Evolutionary conservation across 169 alveolate genomes (phyloP), one percentile per base, ranked within the genome.

Genomic region (Cryptosporidium muris): DNA sequence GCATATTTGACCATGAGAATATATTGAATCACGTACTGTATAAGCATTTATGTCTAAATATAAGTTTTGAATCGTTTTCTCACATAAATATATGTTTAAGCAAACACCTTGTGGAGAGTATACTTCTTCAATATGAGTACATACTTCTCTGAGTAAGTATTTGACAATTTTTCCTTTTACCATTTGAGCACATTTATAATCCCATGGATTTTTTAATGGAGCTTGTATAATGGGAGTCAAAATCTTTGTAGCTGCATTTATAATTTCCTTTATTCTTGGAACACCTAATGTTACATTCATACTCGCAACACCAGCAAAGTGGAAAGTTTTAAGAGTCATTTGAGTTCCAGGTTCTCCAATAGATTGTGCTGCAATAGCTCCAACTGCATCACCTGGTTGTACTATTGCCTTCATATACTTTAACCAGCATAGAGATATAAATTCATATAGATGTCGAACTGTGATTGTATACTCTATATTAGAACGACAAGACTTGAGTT

Each of bases 251-350:
- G 99, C 95, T 16, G 99, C 99, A 88, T 97, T 96, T 48, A 98
- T 96, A 65, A 98, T 97, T 95, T 98, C 99, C 90, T 97, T 96
- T 56, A 98, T 97, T 65, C 99, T 90, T 38, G 99, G 99, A 40
- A 97, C 99, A 14, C 99, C 99, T 65, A 95, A 92, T 11, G 99
- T 96, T 12, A 98, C 98, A 89, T 97, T 97, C 99, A 98, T 97
- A 56, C 97, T 92, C 48, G 98, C 98, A 52, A 96, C 98, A 25
- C 99, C 97, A 4, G 99, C 99, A 88, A 97, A 97, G 90, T 98
- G 99, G 91, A 98, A 98, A 52, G 99, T 97, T 93, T 98, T 98
- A 68, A 98, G 89, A n/a, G 99, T 97, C 99, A 98, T 98, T 89
- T 98, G 98, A 2, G 99, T 98, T 14, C 98, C 99, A 3, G 99